Percentiles rank a stretch among this genome's conserved stretches.
Evolutionary conservation across 805 yeast species (phyloP).

Genomic region (Teunomyces atbi): DNA sequence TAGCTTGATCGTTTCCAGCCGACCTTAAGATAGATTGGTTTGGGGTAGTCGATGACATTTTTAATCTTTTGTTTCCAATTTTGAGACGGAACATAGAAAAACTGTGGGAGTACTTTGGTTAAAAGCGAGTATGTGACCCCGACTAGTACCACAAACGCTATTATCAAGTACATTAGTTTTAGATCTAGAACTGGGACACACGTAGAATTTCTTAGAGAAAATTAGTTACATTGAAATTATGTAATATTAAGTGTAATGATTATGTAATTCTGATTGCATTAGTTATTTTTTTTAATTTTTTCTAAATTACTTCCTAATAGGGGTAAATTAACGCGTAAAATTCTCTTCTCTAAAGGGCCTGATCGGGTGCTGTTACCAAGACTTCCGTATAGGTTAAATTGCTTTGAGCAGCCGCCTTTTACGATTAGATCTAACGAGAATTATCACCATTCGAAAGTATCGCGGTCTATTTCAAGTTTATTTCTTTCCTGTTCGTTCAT

Average conservation of each 20-base stretch:
- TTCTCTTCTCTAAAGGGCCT: conserved; percentile 1
- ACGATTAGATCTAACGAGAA: neutral
- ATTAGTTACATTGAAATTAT: too few relatives aligned
- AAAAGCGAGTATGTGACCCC: conserved; percentile 19
- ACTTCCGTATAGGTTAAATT: conserved; percentile 1
- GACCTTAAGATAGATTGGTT: conserved; percentile 34
- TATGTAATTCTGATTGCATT: neutral
- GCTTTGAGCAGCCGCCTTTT: neutral
- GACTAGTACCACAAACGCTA: conserved; percentile 8
- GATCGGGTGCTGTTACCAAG: conserved; percentile 1
- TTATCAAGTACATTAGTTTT: neutral
- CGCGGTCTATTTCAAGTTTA: too few relatives aligned
- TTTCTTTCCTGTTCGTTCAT: too few relatives aligned
- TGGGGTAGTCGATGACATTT: conserved; percentile 30
- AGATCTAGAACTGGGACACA: neutral
- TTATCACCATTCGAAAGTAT: too few relatives aligned
- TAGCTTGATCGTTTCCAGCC: conserved; percentile 39
- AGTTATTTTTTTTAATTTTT: neutral
- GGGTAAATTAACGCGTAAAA: conserved; percentile 10
- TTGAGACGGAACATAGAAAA: conserved; percentile 38
- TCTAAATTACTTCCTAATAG: conserved; percentile 4
- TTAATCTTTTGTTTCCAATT: conserved; percentile 36
- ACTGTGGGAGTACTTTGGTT: conserved; percentile 28
- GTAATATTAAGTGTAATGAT: neutral
- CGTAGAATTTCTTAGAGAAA: too few relatives aligned